Conservation (phyloP, 2,329 filamentous ascomycete genomes). For the Colletotrichum sp. region DNA sequence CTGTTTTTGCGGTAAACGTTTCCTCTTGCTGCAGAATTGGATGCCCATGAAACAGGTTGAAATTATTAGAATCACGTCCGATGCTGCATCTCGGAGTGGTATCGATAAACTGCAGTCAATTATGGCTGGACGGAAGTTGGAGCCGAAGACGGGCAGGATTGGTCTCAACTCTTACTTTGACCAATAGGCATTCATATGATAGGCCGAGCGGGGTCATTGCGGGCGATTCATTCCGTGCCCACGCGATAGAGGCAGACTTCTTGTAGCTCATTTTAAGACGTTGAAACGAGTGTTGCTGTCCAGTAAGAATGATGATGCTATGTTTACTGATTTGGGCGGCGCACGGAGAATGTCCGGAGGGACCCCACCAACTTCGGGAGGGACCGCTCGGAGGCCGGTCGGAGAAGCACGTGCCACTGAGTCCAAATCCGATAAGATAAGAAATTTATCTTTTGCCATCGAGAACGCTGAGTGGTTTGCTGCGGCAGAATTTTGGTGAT, state of each 20-base stretch:
- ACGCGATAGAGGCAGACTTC: slow-evolving; percentile 5
- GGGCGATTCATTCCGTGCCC: not conserved
- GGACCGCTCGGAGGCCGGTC: not conserved
- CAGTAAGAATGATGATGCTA: not conserved
- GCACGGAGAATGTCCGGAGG: not conserved
- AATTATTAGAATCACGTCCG: not conserved
- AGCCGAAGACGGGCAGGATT: not conserved
- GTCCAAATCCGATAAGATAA: slow-evolving; percentile 10
- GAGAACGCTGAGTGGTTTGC: slow-evolving; percentile 34
- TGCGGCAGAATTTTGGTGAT: slow-evolving; percentile 43
- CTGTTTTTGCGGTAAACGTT: slow-evolving; percentile 58
- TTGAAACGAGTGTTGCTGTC: not conserved
- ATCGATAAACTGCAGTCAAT: not conserved
- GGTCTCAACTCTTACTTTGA: not conserved
- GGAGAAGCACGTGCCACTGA: slow-evolving; percentile 7
- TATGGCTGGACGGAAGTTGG: not conserved
- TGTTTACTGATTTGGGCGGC: not conserved
- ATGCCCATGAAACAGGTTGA: not conserved
- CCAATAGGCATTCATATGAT: slow-evolving; percentile 6
- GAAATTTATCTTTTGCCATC: not conserved
- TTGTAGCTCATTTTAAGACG: slow-evolving; percentile 5
- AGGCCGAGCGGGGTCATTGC: slow-evolving; percentile 4
- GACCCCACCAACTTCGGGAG: not conserved
- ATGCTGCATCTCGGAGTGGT: not conserved
- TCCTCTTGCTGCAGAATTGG: not conserved